Base-by-base conservation (phyloP, 148 eudicot genomes). In the Tetragonia tetragonoides region DNA sequence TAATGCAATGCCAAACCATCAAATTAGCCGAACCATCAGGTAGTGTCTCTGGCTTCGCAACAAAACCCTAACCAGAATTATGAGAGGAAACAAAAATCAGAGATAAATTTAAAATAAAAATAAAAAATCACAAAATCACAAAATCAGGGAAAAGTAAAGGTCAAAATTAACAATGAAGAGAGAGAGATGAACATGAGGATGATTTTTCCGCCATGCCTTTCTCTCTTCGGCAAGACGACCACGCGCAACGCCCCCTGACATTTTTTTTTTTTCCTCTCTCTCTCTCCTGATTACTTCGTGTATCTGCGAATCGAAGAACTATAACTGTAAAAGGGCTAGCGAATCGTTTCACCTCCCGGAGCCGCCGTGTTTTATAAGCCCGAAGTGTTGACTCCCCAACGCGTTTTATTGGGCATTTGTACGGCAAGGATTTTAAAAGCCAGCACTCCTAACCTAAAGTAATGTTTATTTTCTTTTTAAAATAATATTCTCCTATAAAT, bases 151-250 rank as follows among this genome's bases (percentile, higher is more conserved):
- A 51, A 66, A 44, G 34, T 28, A 28, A 28, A 28, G 34, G 34
- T 28, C 34, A 28, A 28, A 28, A 28, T 28, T 28, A 28, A 28
- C 34, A 28, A 28, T 28, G 56, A 68, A 9, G 64, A 60, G 41
- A 40, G 16, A 54, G 42, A 37, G 7, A 78, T 85, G 24, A 39
- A 88, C 92, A 79, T 89, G 90, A 24, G 92, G 92, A 41, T 89
- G 92, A 80, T 87, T 89, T 69, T 85, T 87, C 15, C 90, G 86
- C 92, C 92, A 89, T 0, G 90, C 70, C 65, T 89, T 89, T 5
- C 92, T 85, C 64, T 89, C 92, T 66, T 89, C 92, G 0, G 90
- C 74, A 3, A 89, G 85, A 6, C 92, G 81, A 23, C 90, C 89
- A 34, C 92, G 86, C 28, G 92, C 92, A 4, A 89, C 85, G 12